Percentiles rank a stretch among this genome's conserved stretches.
phyloP scores from a whole-genome alignment of 345 rosid species.

The Brassica rapa region DNA sequence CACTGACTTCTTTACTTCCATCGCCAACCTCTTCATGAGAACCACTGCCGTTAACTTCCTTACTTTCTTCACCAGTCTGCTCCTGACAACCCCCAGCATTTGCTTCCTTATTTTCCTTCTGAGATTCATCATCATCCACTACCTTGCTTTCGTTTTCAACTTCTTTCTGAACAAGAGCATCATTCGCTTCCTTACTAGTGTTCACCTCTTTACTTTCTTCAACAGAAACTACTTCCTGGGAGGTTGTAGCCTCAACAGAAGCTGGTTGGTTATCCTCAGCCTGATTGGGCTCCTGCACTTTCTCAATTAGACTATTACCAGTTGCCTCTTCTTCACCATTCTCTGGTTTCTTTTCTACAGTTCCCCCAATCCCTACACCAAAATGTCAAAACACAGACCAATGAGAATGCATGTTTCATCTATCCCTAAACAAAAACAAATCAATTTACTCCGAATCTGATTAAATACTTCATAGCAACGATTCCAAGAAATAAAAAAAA shows the following conservation, averaged over 20 bases:
- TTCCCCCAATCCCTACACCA: neutral
- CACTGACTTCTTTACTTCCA: constrained; percentile 33
- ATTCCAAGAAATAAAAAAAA: neutral
- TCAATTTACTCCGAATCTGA: too few relatives aligned
- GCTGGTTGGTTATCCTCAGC: constrained; percentile 28
- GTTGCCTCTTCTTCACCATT: constrained; percentile 39
- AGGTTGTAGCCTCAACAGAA: constrained; percentile 23
- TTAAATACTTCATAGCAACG: neutral
- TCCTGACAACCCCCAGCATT: neutral
- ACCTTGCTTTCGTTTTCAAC: constrained; percentile 24
- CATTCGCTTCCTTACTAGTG: constrained; percentile 8
- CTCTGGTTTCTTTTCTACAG: constrained; percentile 5
- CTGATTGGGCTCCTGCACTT: constrained; percentile 12
- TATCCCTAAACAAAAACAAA: too few relatives aligned
- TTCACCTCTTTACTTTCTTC: constrained; percentile 26
- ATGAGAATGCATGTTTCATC: too few relatives aligned
- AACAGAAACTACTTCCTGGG: constrained; percentile 13
- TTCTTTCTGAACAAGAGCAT: constrained; percentile 24
- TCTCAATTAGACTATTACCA: constrained; percentile 18
- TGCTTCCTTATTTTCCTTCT: constrained; percentile 27
- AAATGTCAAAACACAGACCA: neutral
- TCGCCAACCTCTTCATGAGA: constrained; percentile 37
- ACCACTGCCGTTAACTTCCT: constrained; percentile 7
- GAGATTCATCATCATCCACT: constrained; percentile 34
- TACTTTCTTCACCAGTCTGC: constrained; percentile 32